phyloP scores from a whole-genome alignment of 495 filamentous ascomycete genomes.

The Pyrenula aspistea region DNA sequence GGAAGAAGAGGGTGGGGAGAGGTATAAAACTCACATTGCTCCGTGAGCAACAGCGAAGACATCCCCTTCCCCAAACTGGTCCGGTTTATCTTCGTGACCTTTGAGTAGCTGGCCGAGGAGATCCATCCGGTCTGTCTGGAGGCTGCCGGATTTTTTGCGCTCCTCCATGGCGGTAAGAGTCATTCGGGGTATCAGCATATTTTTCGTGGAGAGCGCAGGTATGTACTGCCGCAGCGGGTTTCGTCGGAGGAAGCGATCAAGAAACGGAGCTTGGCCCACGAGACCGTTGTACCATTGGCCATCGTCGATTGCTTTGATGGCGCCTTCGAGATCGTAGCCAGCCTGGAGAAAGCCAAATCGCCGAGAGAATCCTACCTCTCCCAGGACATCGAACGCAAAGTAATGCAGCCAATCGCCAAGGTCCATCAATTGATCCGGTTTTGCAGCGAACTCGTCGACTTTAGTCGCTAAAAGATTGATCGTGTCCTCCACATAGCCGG shows the following conservation, averaged over 20 bases:
- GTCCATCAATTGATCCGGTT: constrained; percentile 23
- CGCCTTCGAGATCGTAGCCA: constrained; percentile 43
- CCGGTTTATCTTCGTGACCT: constrained; percentile 32
- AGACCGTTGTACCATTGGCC: constrained; percentile 34
- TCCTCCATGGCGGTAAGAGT: constrained; percentile 34
- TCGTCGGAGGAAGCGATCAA: constrained; percentile 37
- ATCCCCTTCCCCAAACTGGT: constrained; percentile 34
- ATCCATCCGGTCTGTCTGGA: constrained; percentile 30
- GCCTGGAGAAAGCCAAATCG: constrained; percentile 50
- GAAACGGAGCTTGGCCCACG: constrained; percentile 33
- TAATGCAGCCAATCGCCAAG: constrained; percentile 39
- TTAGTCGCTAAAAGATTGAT: constrained; percentile 26
- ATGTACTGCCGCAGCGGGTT: constrained; percentile 30
- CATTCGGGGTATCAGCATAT: constrained; percentile 37
- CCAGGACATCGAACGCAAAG: constrained; percentile 48
- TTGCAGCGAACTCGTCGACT: constrained; percentile 21
- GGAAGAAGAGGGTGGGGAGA: constrained; percentile 5
- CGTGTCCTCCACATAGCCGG: constrained; percentile 33
- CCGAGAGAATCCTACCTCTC: constrained; percentile 50
- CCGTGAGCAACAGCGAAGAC: constrained; percentile 43
- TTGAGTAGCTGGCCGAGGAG: constrained; percentile 32
- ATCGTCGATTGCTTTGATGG: constrained; percentile 25
- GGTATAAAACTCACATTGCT: constrained; percentile 28
- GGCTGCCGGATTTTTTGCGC: constrained; percentile 30
- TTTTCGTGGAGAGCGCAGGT: constrained; percentile 29